Base-by-base conservation (phyloP, 352 stramenopile species). In the Phytophthora meadii region DNA sequence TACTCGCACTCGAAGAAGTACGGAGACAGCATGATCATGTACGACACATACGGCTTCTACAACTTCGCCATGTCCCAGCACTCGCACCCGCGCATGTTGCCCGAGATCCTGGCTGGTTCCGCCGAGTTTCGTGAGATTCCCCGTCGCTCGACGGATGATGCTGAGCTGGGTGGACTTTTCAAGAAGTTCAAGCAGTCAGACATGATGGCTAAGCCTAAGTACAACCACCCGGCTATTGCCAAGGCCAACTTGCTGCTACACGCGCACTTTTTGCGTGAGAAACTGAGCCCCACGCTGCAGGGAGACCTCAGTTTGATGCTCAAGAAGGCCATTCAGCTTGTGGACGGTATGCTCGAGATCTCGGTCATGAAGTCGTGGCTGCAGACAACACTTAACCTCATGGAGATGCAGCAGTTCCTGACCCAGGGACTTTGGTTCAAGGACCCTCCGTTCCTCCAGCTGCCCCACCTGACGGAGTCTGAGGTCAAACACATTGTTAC, bases 11-110 rank as follows among this genome's bases (percentile, higher is more conserved):
- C 93, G 67, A 99, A 99, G 81, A 97, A 98, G 70, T 99, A 98
- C 72, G 97, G 97, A 28, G 97, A 99, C 83, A 99, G 97, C 72
- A 98, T 99, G 86, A 98, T 99, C 77, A 99, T 99, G 95, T 99
- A 99, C 84, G 97, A 99, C 79, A 99, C 97, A 54, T 99, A 99
- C 77, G 94, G 93, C 32, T 99, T 98, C 79, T 99, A 98, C 84
- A 98, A 99, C 82, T 96, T 98, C 64, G 89, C 96, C 44, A 91
- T 99, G 65, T 97, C 91, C 61, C 94, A 99, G 72, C 81, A 98
- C 75, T 96, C 94, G 44, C 81, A 98, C 52, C 82, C 98, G 40
- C 98, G 98, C 71, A 93, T 94, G 73, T 78, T 99, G 54, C 97
- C 97, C 0, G 97, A 99, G 86, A 92, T 97, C 37, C 68, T 98